Base-by-base conservation (phyloP, 2,329 filamentous ascomycete species). In the Xylaria arbuscula region DNA sequence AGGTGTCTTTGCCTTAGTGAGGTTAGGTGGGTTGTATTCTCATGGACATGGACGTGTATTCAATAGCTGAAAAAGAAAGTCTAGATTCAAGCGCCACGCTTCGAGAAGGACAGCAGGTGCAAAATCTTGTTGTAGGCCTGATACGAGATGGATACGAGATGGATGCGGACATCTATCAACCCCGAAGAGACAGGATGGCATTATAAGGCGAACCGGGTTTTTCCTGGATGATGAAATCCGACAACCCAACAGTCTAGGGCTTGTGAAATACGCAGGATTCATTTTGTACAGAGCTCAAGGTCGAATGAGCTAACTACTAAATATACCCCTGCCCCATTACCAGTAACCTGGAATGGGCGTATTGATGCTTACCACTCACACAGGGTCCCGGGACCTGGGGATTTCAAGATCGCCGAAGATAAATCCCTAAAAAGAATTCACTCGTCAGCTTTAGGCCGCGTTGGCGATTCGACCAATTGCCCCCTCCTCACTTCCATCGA, bases 261-360 rank as follows among this genome's bases (percentile, higher is more conserved):
- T 48, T 55, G 60, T 48, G 32, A 24, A 40, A 11, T 34, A 54
- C 38, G 38, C n/a, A 22, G 34, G 28, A 34, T 24, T 58, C 19
- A 3, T 47, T 36, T 2, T 32, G 36, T 5, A 51, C 22, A 34
- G 40, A 34, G 15, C 38, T 40, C 45, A 58, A 48, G 47, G 34
- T 57, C 11, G 22, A 47, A n/a, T 59, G 24, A 67, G 64, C 60
- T 47, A 51, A 50, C 38, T 24, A 48, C 54, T 59, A 17, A 53
- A 48, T 28, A 53, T 36, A 59, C 55, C 65, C 60, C 56, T 64
- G 48, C 32, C 45, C 40, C 34, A 13, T 64, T 60, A 45, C 61
- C 66, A 47, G 56, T 36, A 64, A 64, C 61, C 66, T 13, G 66
- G 61, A 48, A 51, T 56, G n/a, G 36, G 17, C 15, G 50, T 28